These are phyloP conservation scores for Phytophthora citrophthora DNA, from an alignment of 352 stramenopile genomes.

Conservation along the genomic window DNA sequence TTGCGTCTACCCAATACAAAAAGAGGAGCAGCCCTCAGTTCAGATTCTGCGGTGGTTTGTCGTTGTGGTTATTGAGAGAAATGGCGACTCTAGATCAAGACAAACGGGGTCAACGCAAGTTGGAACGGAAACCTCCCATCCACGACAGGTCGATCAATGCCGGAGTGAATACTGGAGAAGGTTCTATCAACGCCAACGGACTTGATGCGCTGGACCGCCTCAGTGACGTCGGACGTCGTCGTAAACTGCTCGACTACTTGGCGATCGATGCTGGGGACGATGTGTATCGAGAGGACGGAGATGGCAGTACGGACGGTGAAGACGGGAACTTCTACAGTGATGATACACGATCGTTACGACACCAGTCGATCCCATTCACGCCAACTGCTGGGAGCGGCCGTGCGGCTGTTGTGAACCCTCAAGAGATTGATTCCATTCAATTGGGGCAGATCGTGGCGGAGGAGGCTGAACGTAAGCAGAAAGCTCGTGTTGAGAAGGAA, in stretches of 20 bases:
- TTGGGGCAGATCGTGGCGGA: constrained; percentile 47
- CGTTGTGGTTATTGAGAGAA: not conserved
- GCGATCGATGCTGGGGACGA: constrained; percentile 54
- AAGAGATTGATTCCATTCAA: constrained; percentile 44
- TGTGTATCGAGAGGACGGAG: constrained; percentile 43
- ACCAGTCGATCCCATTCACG: constrained; percentile 33
- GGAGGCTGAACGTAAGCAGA: constrained; percentile 50
- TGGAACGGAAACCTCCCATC: constrained; percentile 11
- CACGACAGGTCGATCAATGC: constrained; percentile 1
- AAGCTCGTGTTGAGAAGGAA: constrained; percentile 50
- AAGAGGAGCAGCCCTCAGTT: constrained; percentile 14
- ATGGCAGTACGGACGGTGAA: constrained; percentile 22
- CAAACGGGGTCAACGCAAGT: constrained; percentile 2
- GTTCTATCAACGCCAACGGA: constrained; percentile 39
- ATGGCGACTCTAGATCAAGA: constrained; percentile 16
- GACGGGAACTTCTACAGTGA: constrained; percentile 11
- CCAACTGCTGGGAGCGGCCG: constrained; percentile 40
- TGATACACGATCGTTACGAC: constrained; percentile 26
- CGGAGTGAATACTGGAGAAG: constrained; percentile 53
- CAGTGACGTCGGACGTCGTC: constrained; percentile 43
- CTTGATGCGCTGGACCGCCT: constrained; percentile 48
- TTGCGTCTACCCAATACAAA: not conserved
- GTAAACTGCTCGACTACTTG: constrained; percentile 70
- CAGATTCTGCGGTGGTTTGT: constrained; percentile 21
- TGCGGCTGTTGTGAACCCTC: constrained; percentile 52